phyloP scores from a whole-genome alignment of 1,139 yeast genomes.

The Maudiozyma humilis region DNA sequence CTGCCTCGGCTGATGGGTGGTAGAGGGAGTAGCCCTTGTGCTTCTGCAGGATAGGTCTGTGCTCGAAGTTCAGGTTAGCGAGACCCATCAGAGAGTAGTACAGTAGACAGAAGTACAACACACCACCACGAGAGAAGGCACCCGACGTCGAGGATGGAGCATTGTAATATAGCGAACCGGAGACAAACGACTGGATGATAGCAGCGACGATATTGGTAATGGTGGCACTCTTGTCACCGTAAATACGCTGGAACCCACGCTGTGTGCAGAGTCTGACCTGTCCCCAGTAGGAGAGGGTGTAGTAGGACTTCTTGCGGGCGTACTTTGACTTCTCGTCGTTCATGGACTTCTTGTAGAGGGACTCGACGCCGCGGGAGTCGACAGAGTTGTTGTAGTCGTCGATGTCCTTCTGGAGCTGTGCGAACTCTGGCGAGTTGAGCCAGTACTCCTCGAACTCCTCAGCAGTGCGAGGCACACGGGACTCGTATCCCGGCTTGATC shows the following conservation, averaged over 20 bases:
- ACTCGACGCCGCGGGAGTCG: slow-evolving; percentile 36
- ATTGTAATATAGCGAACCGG: slow-evolving; percentile 39
- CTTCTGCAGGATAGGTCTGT: slow-evolving; percentile 47
- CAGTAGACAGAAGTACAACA: slow-evolving; percentile 44
- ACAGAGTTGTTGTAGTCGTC: slow-evolving; percentile 35
- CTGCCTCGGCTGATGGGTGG: slow-evolving; percentile 53
- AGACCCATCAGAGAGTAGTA: slow-evolving; percentile 49
- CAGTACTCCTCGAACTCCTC: slow-evolving; percentile 61
- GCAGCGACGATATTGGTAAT: slow-evolving; percentile 42
- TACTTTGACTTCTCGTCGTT: slow-evolving; percentile 37
- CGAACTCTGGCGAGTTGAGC: slow-evolving; percentile 50
- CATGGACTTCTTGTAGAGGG: slow-evolving; percentile 34
- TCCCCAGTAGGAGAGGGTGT: slow-evolving; percentile 38
- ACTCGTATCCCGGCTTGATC: slow-evolving; percentile 44
- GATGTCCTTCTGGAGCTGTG: slow-evolving; percentile 38
- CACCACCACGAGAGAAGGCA: slow-evolving; percentile 54
- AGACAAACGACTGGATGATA: slow-evolving; percentile 42
- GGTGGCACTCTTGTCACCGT: slow-evolving; percentile 45
- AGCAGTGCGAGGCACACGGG: slow-evolving; percentile 58
- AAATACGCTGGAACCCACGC: slow-evolving; percentile 45
- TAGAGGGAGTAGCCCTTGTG: slow-evolving; percentile 50
- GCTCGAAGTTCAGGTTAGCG: slow-evolving; percentile 46
- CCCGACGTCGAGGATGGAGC: slow-evolving; percentile 40
- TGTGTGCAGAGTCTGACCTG: slow-evolving; percentile 42
- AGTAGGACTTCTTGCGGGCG: slow-evolving; percentile 37